Evolutionary conservation across 1,139 yeast species (phyloP).

Genomic region (Chernovozyma sophiae-reginae): DNA sequence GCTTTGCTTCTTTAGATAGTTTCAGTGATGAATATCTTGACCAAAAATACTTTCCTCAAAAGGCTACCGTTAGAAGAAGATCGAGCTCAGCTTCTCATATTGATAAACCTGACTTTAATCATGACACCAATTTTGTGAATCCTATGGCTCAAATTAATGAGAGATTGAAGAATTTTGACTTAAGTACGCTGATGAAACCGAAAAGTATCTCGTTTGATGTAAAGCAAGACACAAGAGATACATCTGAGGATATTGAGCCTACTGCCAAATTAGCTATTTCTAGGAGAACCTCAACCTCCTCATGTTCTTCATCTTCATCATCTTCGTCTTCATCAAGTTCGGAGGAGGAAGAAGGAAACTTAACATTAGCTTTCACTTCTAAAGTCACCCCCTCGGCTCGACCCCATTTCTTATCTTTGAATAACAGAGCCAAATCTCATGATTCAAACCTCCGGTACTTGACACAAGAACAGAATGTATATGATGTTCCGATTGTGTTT

Average conservation of each 20-base stretch:
- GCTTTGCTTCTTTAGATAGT: constrained; percentile 76
- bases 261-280: neutral
- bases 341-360: constrained; percentile 43
- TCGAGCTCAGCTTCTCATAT: constrained; percentile 10
- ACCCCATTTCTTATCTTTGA: constrained; percentile 34
- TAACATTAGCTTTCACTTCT: constrained; percentile 51
- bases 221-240: constrained; percentile 6
- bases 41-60: constrained; percentile 21
- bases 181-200: constrained; percentile 35
- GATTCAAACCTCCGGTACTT: constrained; percentile 38
- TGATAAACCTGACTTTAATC: constrained; percentile 1
- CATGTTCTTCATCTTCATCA: constrained; percentile 12
- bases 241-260: constrained; percentile 12
- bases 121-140: constrained; percentile 1
- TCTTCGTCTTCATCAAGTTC: constrained; percentile 16
- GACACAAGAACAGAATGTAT: constrained; percentile 12
- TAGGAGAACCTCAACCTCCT: constrained; percentile 2
- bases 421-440: constrained; percentile 40
- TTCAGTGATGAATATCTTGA: constrained; percentile 55
- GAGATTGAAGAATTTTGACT: constrained; percentile 35
- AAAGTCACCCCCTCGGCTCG: constrained; percentile 33
- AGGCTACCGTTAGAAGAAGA: constrained; percentile 3
- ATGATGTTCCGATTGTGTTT: constrained; percentile 25
- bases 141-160: constrained; percentile 19
- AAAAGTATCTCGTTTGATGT: constrained; percentile 10